These are phyloP conservation scores for Eucalyptus marginata DNA, from an alignment of 345 rosid species.

Conservation along the genomic window DNA sequence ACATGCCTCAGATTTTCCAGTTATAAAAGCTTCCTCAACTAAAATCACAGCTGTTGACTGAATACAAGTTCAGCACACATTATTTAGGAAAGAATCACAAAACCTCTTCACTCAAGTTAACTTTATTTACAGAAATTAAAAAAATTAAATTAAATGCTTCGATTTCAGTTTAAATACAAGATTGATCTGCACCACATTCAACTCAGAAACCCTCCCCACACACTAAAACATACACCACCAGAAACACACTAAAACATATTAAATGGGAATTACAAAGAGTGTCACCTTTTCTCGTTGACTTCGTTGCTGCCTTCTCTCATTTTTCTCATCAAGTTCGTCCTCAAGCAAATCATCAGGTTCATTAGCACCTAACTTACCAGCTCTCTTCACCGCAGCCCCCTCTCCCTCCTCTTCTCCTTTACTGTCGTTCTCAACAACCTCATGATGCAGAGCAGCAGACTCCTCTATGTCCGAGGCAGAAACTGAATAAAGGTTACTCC, in stretches of 20 bases:
- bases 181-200: not conserved
- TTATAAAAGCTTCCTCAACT: not conserved
- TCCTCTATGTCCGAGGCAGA: slow-evolving; percentile 35
- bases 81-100: not conserved
- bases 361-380: not conserved
- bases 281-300: slow-evolving; percentile 33
- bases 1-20: not conserved
- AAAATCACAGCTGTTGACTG: not conserved
- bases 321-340: slow-evolving; percentile 32
- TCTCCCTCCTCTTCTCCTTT: not conserved
- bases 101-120: not conserved
- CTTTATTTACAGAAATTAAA: not conserved
- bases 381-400: not conserved
- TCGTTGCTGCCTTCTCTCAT: slow-evolving; percentile 26
- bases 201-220: not conserved
- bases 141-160: not conserved
- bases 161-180: not conserved
- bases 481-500: slow-evolving; percentile 42
- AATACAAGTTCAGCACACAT: not conserved
- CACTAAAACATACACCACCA: not conserved
- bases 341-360: slow-evolving; percentile 44
- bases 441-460: slow-evolving; percentile 21
- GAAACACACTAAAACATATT: not conserved
- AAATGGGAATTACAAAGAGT: not conserved
- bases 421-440: slow-evolving; percentile 1